phyloP scores from a whole-genome alignment of 352 stramenopile genomes.

The Phytophthora cactorum region DNA sequence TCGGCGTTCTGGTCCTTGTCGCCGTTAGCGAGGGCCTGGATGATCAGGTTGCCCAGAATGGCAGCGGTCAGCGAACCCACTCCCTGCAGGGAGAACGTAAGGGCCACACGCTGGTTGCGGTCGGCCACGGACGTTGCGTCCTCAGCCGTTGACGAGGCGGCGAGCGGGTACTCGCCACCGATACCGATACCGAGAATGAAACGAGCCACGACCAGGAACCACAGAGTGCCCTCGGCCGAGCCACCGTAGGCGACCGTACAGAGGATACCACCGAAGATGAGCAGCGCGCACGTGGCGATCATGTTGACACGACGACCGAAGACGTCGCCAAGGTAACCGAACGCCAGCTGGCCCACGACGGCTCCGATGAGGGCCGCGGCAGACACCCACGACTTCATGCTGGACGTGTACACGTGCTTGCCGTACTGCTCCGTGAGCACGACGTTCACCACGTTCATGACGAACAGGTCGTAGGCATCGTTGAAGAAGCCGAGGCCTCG shows the following conservation, averaged over 20 bases:
- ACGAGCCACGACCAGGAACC: slow-evolving; percentile 25
- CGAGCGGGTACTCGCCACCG: slow-evolving; percentile 47
- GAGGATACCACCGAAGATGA: slow-evolving; percentile 28
- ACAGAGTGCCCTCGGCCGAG: slow-evolving; percentile 12
- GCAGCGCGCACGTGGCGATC: slow-evolving; percentile 25
- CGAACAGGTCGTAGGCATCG: slow-evolving; percentile 82
- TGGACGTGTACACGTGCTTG: slow-evolving; percentile 63
- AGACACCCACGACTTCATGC: slow-evolving; percentile 68
- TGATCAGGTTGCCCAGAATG: slow-evolving; percentile 68
- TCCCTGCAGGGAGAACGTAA: slow-evolving; percentile 72
- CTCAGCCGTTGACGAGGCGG: slow-evolving; percentile 56
- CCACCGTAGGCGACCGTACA: slow-evolving; percentile 22
- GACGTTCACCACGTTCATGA: slow-evolving; percentile 86
- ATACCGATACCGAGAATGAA: slow-evolving; percentile 30
- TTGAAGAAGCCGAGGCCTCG: slow-evolving; percentile 83
- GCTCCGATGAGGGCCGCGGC: slow-evolving; percentile 39
- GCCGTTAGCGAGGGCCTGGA: slow-evolving; percentile 51
- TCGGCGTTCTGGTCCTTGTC: slow-evolving; percentile 40
- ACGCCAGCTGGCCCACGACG: slow-evolving; percentile 21
- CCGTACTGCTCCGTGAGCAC: slow-evolving; percentile 80
- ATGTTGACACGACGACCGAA: slow-evolving; percentile 38
- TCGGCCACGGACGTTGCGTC: slow-evolving; percentile 52
- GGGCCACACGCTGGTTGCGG: slow-evolving; percentile 57
- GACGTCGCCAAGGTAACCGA: slow-evolving; percentile 29
- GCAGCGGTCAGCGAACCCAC: slow-evolving; percentile 59